Conservation (phyloP, 164 flowering plant species). For the Piper betle region DNA sequence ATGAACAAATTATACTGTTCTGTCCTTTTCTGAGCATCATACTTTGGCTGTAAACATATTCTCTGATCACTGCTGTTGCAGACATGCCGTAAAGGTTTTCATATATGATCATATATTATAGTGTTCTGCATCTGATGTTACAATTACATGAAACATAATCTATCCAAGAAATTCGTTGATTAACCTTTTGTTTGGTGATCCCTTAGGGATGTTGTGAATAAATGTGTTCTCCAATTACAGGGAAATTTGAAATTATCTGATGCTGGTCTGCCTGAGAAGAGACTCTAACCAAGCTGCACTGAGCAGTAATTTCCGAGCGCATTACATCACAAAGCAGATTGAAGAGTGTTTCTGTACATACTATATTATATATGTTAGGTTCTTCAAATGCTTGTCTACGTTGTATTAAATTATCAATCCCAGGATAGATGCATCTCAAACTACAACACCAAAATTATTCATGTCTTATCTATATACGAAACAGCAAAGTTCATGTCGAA, state of each 20-base stretch:
- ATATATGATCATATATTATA: neutral
- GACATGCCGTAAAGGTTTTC: neutral
- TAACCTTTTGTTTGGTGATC: neutral
- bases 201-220: neutral
- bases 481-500: no score
- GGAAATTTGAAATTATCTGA: constrained; percentile 65
- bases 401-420: no score
- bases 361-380: no score
- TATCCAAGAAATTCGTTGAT: no score
- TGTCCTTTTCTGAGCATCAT: neutral
- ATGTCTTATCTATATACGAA: no score
- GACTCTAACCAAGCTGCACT: constrained; percentile 84
- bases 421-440: no score
- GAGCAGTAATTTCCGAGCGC: constrained; percentile 81
- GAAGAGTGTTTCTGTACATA: constrained; percentile 38
- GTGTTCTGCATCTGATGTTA: neutral
- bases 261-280: constrained; percentile 83
- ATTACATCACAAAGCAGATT: constrained; percentile 84
- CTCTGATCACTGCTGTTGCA: neutral
- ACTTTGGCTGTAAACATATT: neutral
- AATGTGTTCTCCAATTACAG: constrained; percentile 26
- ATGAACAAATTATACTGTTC: neutral
- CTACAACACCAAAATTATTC: no score
- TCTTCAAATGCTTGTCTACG: no score
- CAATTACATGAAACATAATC: no score